Base-by-base conservation (phyloP, 495 filamentous ascomycete genomes). In the Cercophora samala region DNA sequence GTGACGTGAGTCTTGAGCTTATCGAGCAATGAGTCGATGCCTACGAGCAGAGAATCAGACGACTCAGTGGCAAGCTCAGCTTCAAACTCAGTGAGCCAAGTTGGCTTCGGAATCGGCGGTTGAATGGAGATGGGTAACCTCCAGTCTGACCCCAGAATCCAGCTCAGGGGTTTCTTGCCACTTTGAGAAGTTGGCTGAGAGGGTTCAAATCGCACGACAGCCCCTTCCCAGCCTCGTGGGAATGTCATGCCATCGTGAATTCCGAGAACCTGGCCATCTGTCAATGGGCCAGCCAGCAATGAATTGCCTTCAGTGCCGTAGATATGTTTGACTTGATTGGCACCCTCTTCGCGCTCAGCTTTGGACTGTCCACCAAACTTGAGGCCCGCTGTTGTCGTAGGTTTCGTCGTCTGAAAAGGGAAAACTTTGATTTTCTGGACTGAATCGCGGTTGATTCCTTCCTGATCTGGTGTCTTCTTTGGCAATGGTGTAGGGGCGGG, bases 311-410 rank as follows among this genome's bases (percentile, higher is more conserved):
- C 77, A 75, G 84, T 63, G 21, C 80, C 82, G 69, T 87, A 89
- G 19, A 87, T 80, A 59, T 83, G 79, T 60, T 77, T 75, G 60
- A 90, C 79, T 55, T 81, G 81, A 69, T 82, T 85, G 2, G 82
- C 79, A 53, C 89, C 82, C 68, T 91, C 88, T 75, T 93, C 88
- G 56, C 85, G 80, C 69, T 93, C 89, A 9, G 87, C 84, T 64
- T 90, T 91, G 8, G 91, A 90, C 66, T 96, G 91, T 6, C 92
- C 91, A 5, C 96, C 96, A 73, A 97, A 97, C 72, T 90, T 93
- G 21, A 98, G 79, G 0, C 91, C 89, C 51, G 86, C 84, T 18
- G 80, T 80, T 23, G 84, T 78, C 62, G 84, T 86, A 18, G 80
- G 75, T 1, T 77, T 75, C 26, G 85, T 78, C 1, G 82, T 77